Base-by-base conservation (phyloP, 1,284 basidiomycete genomes). In the Austroboletus olivaceoglutinosus region DNA sequence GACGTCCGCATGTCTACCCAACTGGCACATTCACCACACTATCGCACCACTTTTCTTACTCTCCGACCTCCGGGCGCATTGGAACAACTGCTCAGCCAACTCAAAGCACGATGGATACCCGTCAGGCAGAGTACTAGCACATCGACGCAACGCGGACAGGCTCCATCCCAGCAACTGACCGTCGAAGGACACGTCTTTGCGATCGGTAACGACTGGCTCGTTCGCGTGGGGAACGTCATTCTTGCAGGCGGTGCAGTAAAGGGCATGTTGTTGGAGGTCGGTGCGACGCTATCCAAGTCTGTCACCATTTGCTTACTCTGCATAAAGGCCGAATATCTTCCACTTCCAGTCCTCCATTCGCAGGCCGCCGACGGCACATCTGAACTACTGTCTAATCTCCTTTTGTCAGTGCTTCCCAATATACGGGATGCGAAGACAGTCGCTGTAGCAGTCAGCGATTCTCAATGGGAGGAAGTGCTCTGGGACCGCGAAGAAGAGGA, bases 201-300 rank as follows among this genome's bases (percentile, higher is more conserved):
- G 19, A 87, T 91, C 47, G 88, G 89, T 1, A 83, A 73, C 41
- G 88, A 91, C 63, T 91, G 89, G 85, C 69, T 89, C 16, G 83
- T 91, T n/a, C 77, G 88, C 22, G 81, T 82, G 34, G 88, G 89
- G 10, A 88, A 88, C 64, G 88, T 90, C 19, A 76, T 81, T 46
- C 70, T 89, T 19, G 77, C 85, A 21, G 86, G 87, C 18, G 86
- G 87, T 30, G 79, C 78, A 5, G 73, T 86, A 4, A 88, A 83
- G 61, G 89, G 88, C 18, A 88, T 91, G 84, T 72, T 91, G 30
- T 70, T 91, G 18, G 88, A 91, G 81, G 88, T 86, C 53, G 40
- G 71, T 63, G 18, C 11, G 31, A 23, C 18, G 38, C 30, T 2
- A 25, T 40, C 13, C n/a, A 10, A 31, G 21, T 40, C 40, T 19